phyloP scores from a whole-genome alignment of 768 basidiomycete genomes.

The Mycena venus region DNA sequence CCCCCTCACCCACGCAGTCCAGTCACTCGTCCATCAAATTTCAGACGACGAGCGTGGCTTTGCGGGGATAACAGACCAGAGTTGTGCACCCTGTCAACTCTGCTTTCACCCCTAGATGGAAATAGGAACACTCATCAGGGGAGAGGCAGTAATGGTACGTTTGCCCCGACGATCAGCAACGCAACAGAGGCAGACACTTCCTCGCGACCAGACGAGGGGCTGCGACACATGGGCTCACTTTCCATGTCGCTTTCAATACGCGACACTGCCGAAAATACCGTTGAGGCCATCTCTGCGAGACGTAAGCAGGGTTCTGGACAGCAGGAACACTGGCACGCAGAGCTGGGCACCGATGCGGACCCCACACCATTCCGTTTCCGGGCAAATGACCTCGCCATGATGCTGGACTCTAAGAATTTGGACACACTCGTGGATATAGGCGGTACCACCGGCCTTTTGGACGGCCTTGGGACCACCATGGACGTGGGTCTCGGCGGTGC shows the following conservation, averaged over 20 bases:
- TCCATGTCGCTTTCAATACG: conserved; percentile 37
- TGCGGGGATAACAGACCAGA: conserved; percentile 82
- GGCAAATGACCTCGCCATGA: conserved; percentile 82
- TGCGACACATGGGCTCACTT: conserved; percentile 50
- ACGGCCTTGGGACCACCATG: conserved; percentile 79
- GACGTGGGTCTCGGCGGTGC: conserved; percentile 56
- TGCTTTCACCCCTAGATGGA: conserved; percentile 57
- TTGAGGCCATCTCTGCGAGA: conserved; percentile 23
- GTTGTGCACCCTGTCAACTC: conserved; percentile 65
- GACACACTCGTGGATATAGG: conserved; percentile 76
- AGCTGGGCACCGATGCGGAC: conserved; percentile 62
- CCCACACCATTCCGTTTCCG: conserved; percentile 81
- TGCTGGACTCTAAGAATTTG: conserved; percentile 92
- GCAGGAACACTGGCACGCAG: conserved; percentile 39
- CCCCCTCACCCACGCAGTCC: conserved; percentile 86
- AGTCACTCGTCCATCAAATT: conserved; percentile 74
- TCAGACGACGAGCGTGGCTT: conserved; percentile 60
- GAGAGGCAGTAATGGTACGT: conserved; percentile 71
- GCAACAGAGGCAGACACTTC: conserved; percentile 65
- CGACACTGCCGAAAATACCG: conserved; percentile 30
- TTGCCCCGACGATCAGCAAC: conserved; percentile 57
- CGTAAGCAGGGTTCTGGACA: conserved; percentile 35
- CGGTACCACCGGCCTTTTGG: conserved; percentile 75
- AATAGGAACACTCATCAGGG: conserved; percentile 56
- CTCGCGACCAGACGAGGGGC: conserved; percentile 40